Base-by-base conservation (phyloP, 73 alveolate genomes). In the Paramecium sexaurelia region DNA sequence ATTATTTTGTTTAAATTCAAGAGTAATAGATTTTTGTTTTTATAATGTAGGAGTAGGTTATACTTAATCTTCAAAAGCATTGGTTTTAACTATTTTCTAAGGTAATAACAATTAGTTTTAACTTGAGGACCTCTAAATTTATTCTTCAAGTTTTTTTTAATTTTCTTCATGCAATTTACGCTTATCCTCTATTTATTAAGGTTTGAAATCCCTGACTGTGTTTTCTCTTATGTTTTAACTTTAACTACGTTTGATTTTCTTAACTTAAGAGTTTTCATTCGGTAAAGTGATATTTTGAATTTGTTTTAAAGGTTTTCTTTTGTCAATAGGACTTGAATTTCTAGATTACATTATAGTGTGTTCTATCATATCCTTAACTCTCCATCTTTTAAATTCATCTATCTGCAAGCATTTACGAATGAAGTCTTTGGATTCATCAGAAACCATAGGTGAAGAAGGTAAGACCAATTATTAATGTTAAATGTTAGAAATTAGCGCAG, bases 351-450 rank as follows among this genome's bases (percentile, higher is more conserved):
- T 73, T 0, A 73, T 32, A 20, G 55, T 20, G 35, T 73, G 87
- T 17, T 32, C 32, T 73, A 22, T 41, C 87, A 73, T 13, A 27
- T 73, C 87, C 87, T 73, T 73, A 11, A 73, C 87, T 73, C 87
- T 15, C 55, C 39, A 29, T 73, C 87, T 73, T 19, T 41, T 73
- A 37, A 35, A 29, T 24, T 73, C 87, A 73, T 73, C 87, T 29
- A 73, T 19, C 19, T 32, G 37, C 20, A 73, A 37, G 35, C 87
- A 73, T 35, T 73, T 73, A 20, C 87, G 55, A 2, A 73, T 73
- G 45, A 73, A 73, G 19, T 73, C 87, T 20, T 73, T 73, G 5
- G 66, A 20, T 35, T 29, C 33, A 73, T 73, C 87, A 73, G 66
- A 35, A 5, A 73, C 56, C 35, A 41, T 41, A 3, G 87, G 87